Base-by-base conservation (phyloP, 1,139 yeast genomes). In the Scheffersomyces quercinus region DNA sequence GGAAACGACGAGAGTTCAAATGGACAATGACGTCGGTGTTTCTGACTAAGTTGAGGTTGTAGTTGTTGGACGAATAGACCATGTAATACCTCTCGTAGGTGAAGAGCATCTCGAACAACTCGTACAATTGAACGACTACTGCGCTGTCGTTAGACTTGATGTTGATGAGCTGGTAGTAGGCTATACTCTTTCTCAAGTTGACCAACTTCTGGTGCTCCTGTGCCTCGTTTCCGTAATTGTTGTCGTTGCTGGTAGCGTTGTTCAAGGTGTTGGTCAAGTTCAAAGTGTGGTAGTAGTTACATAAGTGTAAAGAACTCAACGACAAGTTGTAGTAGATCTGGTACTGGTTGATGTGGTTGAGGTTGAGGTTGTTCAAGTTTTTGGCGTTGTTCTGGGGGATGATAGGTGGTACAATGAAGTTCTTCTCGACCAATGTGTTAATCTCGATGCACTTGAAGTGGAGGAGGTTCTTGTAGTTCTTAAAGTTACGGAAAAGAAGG, bases 251-350 rank as follows among this genome's bases (percentile, higher is more conserved):
- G 36, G 46, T 58, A 54, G 50, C 33, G n/a, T 47, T 45, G 41
- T 52, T 55, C 33, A 53, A 45, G 31, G 58, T 51, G 45, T 54
- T 54, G 35, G 52, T 54, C 36, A 53, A 45, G 39, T 62, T 64
- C 45, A 64, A 50, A 28, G 59, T 66, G 52, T 69, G 72, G 52
- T 67, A 67, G 49, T 69, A 71, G 44, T 64, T 61, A 45, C 66
- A 68, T 46, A 70, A 52, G 48, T 72, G 73, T 11, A 70, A 45
- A 35, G 62, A 62, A 9, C 65, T 49, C 16, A 70, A 47, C 8
- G 75, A 62, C 39, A 67, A 59, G 49, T 70, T 67, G 50, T 69
- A 72, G 47, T 64, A 67, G 15, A 69, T 59, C 42, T 61, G 66
- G 42, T 60, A 60, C 31, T 63, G 64, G 44, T 60, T 60, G 34